phyloP scores from a whole-genome alignment of 1,284 basidiomycete species.

The Moesziomyces globuligerus region DNA sequence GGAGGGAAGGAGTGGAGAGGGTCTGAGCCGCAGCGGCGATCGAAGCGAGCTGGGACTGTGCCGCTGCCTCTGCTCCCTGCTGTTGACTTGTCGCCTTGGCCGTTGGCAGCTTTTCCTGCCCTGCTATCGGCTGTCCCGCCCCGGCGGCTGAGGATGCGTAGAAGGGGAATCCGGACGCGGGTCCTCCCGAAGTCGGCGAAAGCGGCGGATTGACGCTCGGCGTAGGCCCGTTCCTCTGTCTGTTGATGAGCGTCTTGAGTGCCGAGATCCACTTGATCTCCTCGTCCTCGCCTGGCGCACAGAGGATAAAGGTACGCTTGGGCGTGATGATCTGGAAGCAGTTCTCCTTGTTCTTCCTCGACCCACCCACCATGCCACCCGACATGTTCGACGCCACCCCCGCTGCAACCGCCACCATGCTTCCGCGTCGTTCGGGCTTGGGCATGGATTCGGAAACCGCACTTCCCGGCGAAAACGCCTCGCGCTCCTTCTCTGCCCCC shows the following conservation, averaged over 20 bases:
- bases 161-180: constrained; percentile 27
- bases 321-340: constrained; percentile 97
- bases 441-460: no score
- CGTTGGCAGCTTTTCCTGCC: neutral
- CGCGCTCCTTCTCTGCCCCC: constrained; percentile 10
- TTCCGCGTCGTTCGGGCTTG: constrained; percentile 38
- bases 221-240: constrained; percentile 44
- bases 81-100: neutral
- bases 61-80: constrained; percentile 1
- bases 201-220: constrained; percentile 23
- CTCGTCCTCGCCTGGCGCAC: constrained; percentile 95
- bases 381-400: constrained; percentile 49
- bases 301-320: constrained; percentile 86
- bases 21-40: constrained; percentile 42
- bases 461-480: constrained; percentile 15
- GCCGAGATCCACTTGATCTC: constrained; percentile 98
- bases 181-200: constrained; percentile 21
- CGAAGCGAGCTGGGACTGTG: constrained; percentile 19
- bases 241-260: constrained; percentile 82
- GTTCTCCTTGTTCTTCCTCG: constrained; percentile 69
- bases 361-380: constrained; percentile 30
- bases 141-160: constrained; percentile 2
- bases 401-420: constrained; percentile 47
- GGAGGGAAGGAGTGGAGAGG: constrained; percentile 5
- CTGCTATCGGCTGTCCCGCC: neutral